These are phyloP conservation scores for Papiliotrema flavescens DNA, from an alignment of 1,284 basidiomycete species.

Conservation along the genomic window DNA sequence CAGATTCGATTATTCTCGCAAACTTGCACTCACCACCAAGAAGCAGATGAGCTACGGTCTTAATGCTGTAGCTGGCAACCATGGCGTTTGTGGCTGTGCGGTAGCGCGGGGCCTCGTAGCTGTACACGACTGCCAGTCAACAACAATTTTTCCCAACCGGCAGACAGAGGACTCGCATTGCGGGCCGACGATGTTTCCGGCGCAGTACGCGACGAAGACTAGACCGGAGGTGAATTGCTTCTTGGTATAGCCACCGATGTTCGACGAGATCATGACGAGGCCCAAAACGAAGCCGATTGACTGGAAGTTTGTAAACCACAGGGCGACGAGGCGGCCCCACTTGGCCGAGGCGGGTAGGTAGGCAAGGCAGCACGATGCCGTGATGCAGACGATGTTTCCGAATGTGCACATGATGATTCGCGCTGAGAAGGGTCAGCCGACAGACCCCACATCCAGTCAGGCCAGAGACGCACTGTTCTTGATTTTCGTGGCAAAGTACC, in stretches of 20 bases:
- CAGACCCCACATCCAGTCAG: neutral
- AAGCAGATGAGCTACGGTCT: slow-evolving; percentile 11
- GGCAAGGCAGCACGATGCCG: slow-evolving; percentile 13
- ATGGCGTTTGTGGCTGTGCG: slow-evolving; percentile 20
- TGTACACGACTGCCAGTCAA: neutral
- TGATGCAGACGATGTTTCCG: slow-evolving; percentile 18
- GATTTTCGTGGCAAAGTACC: slow-evolving; percentile 16
- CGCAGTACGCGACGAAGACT: slow-evolving; percentile 19
- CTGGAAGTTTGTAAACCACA: slow-evolving; percentile 4
- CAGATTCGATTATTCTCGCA: slow-evolving; percentile 13
- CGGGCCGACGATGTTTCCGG: slow-evolving; percentile 24
- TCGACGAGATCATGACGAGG: slow-evolving; percentile 23
- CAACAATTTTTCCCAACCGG: too few relatives aligned
- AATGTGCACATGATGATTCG: neutral
- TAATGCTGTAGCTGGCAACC: slow-evolving; percentile 21
- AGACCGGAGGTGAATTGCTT: slow-evolving; percentile 9
- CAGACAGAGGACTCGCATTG: slow-evolving; percentile 6
- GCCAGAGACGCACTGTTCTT: slow-evolving; percentile 11
- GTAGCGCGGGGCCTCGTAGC: slow-evolving; percentile 11
- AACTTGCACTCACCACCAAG: slow-evolving; percentile 14
- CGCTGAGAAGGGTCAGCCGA: neutral
- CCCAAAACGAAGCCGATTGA: slow-evolving; percentile 20
- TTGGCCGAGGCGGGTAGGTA: slow-evolving; percentile 12
- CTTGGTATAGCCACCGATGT: slow-evolving; percentile 25
- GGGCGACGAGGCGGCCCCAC: slow-evolving; percentile 20